A percentile compares a stretch with the other conserved stretches of the same genome.
Conservation (phyloP, 805 yeast genomes). For the Yarrowia sp. region DNA sequence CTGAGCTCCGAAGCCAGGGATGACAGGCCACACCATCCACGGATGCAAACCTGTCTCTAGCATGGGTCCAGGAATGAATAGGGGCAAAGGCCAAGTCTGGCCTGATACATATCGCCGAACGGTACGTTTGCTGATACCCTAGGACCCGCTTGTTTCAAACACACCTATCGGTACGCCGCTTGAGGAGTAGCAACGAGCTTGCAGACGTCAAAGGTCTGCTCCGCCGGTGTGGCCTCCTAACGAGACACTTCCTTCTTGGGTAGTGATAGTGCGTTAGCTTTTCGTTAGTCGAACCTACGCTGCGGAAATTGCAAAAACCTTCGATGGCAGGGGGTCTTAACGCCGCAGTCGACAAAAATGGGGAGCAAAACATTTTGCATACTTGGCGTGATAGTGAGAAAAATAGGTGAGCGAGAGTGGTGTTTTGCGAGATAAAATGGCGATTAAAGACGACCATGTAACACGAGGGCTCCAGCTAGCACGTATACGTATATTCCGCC, state of each 20-base stretch:
- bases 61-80: background rate
- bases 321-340: conserved; percentile 24
- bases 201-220: background rate
- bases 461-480: too few species aligned
- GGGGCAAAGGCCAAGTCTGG: background rate
- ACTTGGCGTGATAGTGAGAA: too few species aligned
- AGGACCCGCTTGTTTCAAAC: too few species aligned
- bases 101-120: too few species aligned
- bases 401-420: too few species aligned
- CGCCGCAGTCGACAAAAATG: background rate
- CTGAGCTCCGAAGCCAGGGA: conserved; percentile 24
- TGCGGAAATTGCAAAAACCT: conserved; percentile 34
- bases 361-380: conserved; percentile 3
- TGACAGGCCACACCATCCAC: background rate
- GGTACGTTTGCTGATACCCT: too few species aligned
- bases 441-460: too few species aligned
- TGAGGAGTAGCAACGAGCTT: background rate
- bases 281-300: conserved; percentile 18
- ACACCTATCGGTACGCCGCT: background rate
- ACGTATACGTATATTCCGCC: too few species aligned
- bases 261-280: conserved; percentile 14
- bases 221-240: background rate
- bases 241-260: conserved; percentile 19
- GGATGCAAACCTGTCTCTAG: background rate
- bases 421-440: too few species aligned